These are phyloP conservation scores for Metschnikowia proteae DNA, from an alignment of 805 yeast genomes.

Conservation along the genomic window DNA sequence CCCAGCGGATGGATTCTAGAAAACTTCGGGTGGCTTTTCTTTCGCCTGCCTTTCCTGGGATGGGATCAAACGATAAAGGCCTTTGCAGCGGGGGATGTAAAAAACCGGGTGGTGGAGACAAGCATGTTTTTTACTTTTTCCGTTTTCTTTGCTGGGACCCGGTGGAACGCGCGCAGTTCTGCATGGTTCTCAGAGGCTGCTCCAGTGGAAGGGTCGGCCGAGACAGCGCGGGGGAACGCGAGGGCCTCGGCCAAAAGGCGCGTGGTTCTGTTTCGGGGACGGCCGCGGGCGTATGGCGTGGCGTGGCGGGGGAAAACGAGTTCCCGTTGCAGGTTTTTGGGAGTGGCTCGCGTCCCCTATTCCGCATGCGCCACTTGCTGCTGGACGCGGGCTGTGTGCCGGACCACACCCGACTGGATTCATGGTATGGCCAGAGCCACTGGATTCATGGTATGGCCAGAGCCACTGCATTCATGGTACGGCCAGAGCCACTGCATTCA, in stretches of 20 bases:
- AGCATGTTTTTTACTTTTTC: background rate
- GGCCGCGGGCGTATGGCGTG: too few relatives aligned
- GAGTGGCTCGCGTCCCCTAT: background rate
- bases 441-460: too few relatives aligned
- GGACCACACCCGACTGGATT: background rate
- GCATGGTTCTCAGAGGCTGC: background rate
- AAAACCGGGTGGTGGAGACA: background rate
- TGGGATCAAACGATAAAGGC: background rate
- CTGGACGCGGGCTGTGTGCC: background rate
- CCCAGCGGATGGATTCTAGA: too few relatives aligned
- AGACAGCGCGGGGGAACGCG: background rate
- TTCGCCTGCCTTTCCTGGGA: too few relatives aligned
- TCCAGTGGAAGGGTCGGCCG: background rate
- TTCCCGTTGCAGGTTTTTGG: too few relatives aligned
- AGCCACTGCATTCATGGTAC: too few relatives aligned
- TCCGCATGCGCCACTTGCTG: background rate
- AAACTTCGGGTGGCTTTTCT: too few relatives aligned
- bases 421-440: too few relatives aligned
- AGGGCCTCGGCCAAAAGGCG: too few relatives aligned
- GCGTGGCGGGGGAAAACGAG: too few relatives aligned
- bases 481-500: too few relatives aligned
- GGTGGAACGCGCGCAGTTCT: constrained; percentile 5
- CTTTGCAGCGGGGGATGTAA: background rate
- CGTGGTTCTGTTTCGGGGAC: too few relatives aligned
- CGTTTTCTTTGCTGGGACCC: constrained; percentile 4